Conservation (phyloP, 805 yeast species). For the Ogataea saltuana region DNA sequence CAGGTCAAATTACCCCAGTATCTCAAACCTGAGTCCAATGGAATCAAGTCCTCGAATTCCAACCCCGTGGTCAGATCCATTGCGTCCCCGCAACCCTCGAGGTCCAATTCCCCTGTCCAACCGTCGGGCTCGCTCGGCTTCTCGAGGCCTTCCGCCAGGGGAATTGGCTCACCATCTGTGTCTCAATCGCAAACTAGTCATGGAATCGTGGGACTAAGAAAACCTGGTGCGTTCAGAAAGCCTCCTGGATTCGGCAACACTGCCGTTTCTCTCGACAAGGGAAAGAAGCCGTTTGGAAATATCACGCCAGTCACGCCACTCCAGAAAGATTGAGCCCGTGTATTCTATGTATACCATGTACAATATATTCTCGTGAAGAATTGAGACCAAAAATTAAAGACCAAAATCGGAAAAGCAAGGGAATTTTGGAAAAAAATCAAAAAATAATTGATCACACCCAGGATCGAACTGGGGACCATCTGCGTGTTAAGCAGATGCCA, state of each 20-base stretch:
- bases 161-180: conserved; percentile 12
- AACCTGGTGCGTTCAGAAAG: conserved; percentile 37
- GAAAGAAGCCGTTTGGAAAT: conserved; percentile 22
- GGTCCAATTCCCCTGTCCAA: conserved; percentile 1
- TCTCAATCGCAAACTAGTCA: conserved; percentile 5
- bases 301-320: conserved; percentile 18
- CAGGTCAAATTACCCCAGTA: conserved; percentile 35
- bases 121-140: conserved; percentile 3
- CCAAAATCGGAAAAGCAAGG: not conserved
- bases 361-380: too few relatives aligned
- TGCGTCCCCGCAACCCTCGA: conserved; percentile 14
- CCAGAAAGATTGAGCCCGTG: conserved; percentile 7
- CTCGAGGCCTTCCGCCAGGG: conserved; percentile 15
- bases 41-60: conserved; percentile 13
- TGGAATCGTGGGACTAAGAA: conserved; percentile 27
- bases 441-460: conserved; percentile 89
- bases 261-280: conserved; percentile 1
- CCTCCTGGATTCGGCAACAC: conserved; percentile 27
- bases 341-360: conserved; percentile 1
- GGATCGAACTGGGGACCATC: conserved; percentile 99
- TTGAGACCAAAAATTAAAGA: too few relatives aligned
- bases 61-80: conserved; percentile 20
- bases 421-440: conserved; percentile 17
- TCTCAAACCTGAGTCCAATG: conserved; percentile 28
- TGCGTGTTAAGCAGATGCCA: conserved; percentile 99